Base-by-base conservation (phyloP, 2,329 filamentous ascomycete genomes). In the Mycosphaerelloides madeirae region DNA sequence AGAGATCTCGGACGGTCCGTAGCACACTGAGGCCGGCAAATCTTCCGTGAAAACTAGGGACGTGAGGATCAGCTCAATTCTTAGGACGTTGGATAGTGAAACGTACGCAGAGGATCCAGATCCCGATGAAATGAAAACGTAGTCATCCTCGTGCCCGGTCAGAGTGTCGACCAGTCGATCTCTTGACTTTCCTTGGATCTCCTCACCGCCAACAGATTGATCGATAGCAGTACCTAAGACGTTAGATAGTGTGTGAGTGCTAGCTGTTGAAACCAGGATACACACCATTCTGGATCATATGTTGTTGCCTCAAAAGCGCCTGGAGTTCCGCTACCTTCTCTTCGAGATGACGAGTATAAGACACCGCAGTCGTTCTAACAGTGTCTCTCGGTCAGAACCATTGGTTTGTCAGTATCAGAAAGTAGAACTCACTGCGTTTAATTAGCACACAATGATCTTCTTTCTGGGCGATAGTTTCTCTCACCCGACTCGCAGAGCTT, bases 321-420 rank as follows among this genome's bases (percentile, higher is more conserved):
- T 29, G 33, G 7, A 43, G 34, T 19, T 47, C 39, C 3, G 28
- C 34, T 3, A 39, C 29, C 31, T 43, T 39, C n/a, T 29, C 39
- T 16, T 47, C 44, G 11, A 47, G 34, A 14, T 43, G 39, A 16
- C 44, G 39, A 6, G 31, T 40, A 20, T 43, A 47, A 14, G 39
- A 40, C 14, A 43, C 31, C 6, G 39, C 32, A 6, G 39, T 38
- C 11, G 34, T 37, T 14, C 39, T 25, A 6, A 9, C 6, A 25
- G 9, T 9, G 5, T 25, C 9, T 5, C 22, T 38, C 18, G 19
- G 25, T 38, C 12, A n/a, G 35, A 28, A 20, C 5, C 33, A 16
- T n/a, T 16, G 22, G 2, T 16, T 14, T 15, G n/a, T 7, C 3
- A 2, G 7, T 18, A 12, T 6, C 6, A 25, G 22, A 25, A 25